Conservation (phyloP, 2,329 filamentous ascomycete species). For the Madurella fahalii region DNA sequence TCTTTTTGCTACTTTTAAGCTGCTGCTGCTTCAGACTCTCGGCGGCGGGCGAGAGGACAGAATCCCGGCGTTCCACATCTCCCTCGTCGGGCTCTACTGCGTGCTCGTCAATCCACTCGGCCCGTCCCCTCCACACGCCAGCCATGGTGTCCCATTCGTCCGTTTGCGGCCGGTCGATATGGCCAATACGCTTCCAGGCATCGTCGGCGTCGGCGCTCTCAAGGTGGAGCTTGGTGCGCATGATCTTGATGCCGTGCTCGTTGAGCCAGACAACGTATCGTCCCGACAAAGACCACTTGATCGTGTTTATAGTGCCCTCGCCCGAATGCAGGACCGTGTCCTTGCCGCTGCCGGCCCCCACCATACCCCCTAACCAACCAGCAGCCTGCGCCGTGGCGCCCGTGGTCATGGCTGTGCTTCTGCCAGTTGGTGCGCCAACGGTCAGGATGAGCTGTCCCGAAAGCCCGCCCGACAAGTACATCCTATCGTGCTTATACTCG, state of each 20-base stretch:
- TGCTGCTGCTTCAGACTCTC: constrained; percentile 48
- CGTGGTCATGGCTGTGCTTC: constrained; percentile 83
- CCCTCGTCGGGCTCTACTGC: constrained; percentile 70
- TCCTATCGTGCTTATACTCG: constrained; percentile 83
- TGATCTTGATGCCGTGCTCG: constrained; percentile 95
- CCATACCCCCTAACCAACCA: constrained; percentile 88
- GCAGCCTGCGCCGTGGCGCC: constrained; percentile 79
- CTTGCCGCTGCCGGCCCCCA: constrained; percentile 73
- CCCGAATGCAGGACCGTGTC: constrained; percentile 87
- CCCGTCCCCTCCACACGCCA: constrained; percentile 85
- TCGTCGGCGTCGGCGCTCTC: constrained; percentile 72
- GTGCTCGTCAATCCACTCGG: constrained; percentile 89
- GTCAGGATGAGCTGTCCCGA: constrained; percentile 87
- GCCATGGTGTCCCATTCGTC: constrained; percentile 96
- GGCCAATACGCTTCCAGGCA: constrained; percentile 91
- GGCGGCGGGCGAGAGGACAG: constrained; percentile 41
- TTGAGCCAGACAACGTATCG: constrained; percentile 95
- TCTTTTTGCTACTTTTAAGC: constrained; percentile 43
- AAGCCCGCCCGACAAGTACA: constrained; percentile 85
- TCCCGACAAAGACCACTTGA: constrained; percentile 91
- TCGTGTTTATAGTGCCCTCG: constrained; percentile 83
- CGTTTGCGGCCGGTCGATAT: constrained; percentile 82
- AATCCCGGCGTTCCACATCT: constrained; percentile 34
- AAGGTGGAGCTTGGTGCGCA: constrained; percentile 82
- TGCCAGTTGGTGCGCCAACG: constrained; percentile 71